phyloP scores from a whole-genome alignment of 2,329 filamentous ascomycete species.

The Colletotrichum sp. region DNA sequence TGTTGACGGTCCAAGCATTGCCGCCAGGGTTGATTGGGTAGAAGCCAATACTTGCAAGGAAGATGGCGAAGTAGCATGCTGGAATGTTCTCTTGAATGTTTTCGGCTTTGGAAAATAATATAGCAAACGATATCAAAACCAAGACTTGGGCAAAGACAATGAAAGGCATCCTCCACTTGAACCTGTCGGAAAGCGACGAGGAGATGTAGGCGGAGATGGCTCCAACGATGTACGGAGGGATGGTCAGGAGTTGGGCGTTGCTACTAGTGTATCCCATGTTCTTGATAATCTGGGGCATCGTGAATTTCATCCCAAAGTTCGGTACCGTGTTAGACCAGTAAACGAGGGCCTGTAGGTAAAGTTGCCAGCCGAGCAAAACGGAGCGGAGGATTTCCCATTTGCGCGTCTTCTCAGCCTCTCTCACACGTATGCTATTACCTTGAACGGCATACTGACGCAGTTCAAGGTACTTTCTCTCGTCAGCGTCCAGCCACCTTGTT shows the following conservation, averaged over 20 bases:
- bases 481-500: constrained; percentile 26
- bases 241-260: constrained; percentile 30
- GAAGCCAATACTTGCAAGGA: constrained; percentile 15
- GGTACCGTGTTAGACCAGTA: constrained; percentile 28
- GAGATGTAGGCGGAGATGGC: constrained; percentile 60
- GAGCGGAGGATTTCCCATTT: constrained; percentile 32
- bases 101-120: constrained; percentile 9
- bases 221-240: constrained; percentile 26
- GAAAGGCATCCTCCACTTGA: constrained; percentile 61
- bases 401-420: neutral
- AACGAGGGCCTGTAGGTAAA: constrained; percentile 38
- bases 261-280: constrained; percentile 38
- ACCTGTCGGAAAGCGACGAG: constrained; percentile 71
- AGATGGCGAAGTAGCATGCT: constrained; percentile 10
- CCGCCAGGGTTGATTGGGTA: constrained; percentile 21
- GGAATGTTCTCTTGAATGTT: neutral
- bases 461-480: constrained; percentile 31
- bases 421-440: constrained; percentile 23
- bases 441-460: constrained; percentile 31
- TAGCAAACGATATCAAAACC: constrained; percentile 4
- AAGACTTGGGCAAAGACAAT: constrained; percentile 10
- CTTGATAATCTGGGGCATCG: constrained; percentile 38
- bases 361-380: constrained; percentile 32
- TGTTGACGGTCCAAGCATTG: constrained; percentile 25
- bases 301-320: constrained; percentile 39